Evolutionary conservation across 2,329 filamentous ascomycete species (phyloP).

Genomic region (Gaeumannomyces sp.): DNA sequence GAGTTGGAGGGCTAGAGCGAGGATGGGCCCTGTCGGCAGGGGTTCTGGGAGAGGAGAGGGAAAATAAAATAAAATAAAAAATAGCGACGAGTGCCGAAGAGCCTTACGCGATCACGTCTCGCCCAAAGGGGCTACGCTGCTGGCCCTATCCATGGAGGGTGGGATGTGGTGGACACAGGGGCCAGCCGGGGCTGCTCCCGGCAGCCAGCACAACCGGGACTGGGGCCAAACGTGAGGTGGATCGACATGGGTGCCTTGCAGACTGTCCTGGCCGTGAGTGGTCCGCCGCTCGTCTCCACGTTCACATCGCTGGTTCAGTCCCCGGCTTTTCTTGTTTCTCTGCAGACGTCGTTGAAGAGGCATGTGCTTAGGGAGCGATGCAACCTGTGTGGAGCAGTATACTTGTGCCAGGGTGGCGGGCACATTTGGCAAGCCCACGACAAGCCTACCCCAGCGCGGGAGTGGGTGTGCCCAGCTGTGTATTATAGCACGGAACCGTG

Average conservation of each 20-base stretch:
- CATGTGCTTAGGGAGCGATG: not conserved
- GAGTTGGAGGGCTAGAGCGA: not conserved
- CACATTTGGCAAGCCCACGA: not conserved
- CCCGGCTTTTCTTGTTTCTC: not conserved
- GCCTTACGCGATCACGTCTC: not conserved
- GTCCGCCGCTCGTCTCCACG: not conserved
- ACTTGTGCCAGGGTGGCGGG: not conserved
- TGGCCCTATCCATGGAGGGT: no score
- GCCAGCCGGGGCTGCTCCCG: not conserved
- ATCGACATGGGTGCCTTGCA: not conserved
- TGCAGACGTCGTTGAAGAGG: not conserved
- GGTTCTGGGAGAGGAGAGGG: not conserved
- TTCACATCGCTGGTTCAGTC: not conserved
- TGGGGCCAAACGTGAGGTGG: not conserved
- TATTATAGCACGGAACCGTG: not conserved
- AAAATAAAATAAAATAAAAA: not conserved
- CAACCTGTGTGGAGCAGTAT: not conserved
- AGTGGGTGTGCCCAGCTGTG: not conserved
- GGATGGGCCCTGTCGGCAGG: not conserved
- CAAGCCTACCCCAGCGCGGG: no score
- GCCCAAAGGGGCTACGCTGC: not conserved
- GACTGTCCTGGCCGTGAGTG: not conserved
- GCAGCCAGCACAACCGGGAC: not conserved
- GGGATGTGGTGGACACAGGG: not conserved
- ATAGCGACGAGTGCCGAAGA: not conserved